phyloP scores from a whole-genome alignment of 345 rosid species.

The Pugionium cornutum region DNA sequence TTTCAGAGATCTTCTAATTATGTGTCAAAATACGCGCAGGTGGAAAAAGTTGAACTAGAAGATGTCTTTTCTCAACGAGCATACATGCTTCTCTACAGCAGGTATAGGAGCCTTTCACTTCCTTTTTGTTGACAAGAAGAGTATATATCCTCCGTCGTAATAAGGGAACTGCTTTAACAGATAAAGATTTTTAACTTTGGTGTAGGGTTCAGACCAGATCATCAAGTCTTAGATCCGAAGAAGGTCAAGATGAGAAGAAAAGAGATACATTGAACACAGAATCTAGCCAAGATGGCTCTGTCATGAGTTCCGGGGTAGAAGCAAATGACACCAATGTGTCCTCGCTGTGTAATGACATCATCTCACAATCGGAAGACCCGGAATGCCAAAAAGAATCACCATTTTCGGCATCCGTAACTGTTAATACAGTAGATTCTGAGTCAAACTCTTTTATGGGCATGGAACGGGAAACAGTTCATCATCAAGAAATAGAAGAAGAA shows the following conservation, averaged over 20 bases:
- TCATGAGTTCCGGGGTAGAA: constrained; percentile 30
- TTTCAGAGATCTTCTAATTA: background rate
- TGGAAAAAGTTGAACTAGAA: constrained; percentile 64
- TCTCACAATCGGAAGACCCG: constrained; percentile 37
- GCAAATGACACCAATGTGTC: constrained; percentile 1
- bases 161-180: constrained; percentile 14
- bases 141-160: background rate
- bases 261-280: constrained; percentile 37
- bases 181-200: background rate
- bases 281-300: constrained; percentile 39
- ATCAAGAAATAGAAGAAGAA: background rate
- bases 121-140: background rate
- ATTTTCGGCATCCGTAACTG: background rate
- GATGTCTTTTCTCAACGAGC: constrained; percentile 74
- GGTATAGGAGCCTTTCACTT: constrained; percentile 44
- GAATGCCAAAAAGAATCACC: constrained; percentile 33
- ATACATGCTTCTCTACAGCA: constrained; percentile 56
- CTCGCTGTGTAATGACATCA: constrained; percentile 30
- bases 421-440: constrained; percentile 27
- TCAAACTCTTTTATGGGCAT: constrained; percentile 26
- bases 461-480: constrained; percentile 24
- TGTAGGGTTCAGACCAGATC: constrained; percentile 69
- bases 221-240: constrained; percentile 50
- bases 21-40: constrained; percentile 49
- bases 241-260: constrained; percentile 44